Base-by-base conservation (phyloP, 1,139 yeast species). In the Lipomyces yarrowii region DNA sequence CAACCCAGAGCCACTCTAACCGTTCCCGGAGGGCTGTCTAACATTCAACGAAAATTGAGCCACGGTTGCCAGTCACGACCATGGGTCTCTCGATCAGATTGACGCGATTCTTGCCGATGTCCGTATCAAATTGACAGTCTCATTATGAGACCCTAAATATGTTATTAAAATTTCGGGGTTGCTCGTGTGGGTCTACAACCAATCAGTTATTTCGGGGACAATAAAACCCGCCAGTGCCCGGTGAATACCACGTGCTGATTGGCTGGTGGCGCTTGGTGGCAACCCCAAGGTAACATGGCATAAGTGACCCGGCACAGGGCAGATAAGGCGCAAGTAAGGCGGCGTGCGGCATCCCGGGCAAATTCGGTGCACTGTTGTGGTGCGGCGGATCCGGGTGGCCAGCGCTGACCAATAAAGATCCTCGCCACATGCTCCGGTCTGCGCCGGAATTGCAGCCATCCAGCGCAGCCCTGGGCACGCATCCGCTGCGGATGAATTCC, bases 261-360 rank as follows among this genome's bases (percentile, higher is more conserved):
- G 48, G 48, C 23, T n/a, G 48, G 48, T 42, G 48, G 48, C 48
- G 48, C 48, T n/a, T 18, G 48, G 48, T 42, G 48, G 21, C 48
- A 42, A 42, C 30, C 30, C 30, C 30, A 26, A 3, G 30, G 30
- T 26, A 26, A 26, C 2, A 3, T 4, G 21, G 21, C 48, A 8
- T n/a, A 42, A 18, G 23, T 42, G 3, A 7, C 2, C 1, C 6
- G 7, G 4, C 8, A 4, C 23, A 1, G 8, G 2, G 11, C 1
- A 2, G 23, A 42, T 1, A n/a, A n/a, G 23, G 48, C 48, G 48
- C 48, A 42, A 42, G 7, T 42, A 4, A 2, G 10, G 21, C 11
- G 21, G 3, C 0, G 11, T 8, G 4, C 30, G 13, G 10, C 21
- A 7, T 21, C 8, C 23, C 48, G 48, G 48, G 48, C 48, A 18